phyloP scores from a whole-genome alignment of 345 rosid genomes.

The Cardiospermum halicacabum region DNA sequence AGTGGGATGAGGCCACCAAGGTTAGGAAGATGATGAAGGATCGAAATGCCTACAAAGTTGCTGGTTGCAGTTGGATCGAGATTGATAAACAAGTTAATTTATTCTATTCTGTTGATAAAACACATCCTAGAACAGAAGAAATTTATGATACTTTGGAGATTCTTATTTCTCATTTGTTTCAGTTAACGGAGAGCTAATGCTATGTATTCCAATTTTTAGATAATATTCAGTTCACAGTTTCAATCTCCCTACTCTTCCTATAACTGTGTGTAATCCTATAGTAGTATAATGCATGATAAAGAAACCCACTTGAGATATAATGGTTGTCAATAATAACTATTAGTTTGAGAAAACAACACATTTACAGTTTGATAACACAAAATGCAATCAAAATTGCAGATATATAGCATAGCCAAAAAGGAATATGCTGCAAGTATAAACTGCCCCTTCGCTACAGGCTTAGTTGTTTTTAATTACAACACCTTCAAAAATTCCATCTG shows the following conservation, averaged over 20 bases:
- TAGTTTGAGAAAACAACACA: too few species aligned
- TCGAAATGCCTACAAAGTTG: slow-evolving; percentile 56
- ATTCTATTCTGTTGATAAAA: slow-evolving; percentile 57
- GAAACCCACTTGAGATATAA: too few species aligned
- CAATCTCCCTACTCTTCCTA: not conserved
- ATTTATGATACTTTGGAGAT: slow-evolving; percentile 42
- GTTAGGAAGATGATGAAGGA: slow-evolving; percentile 63
- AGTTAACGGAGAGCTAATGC: not conserved
- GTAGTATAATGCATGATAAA: too few species aligned
- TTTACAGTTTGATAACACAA: too few species aligned
- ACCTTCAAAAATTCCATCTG: slow-evolving; percentile 67
- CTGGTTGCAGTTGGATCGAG: slow-evolving; percentile 92
- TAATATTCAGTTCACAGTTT: not conserved
- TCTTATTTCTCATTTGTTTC: slow-evolving; percentile 25
- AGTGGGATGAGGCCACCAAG: slow-evolving; percentile 64
- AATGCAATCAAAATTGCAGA: not conserved
- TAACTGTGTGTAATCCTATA: not conserved
- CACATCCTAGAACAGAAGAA: slow-evolving; percentile 54
- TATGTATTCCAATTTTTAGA: not conserved
- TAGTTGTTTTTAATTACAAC: slow-evolving; percentile 39
- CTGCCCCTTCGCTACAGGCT: not conserved
- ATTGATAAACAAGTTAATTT: slow-evolving; percentile 56
- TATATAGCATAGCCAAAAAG: not conserved
- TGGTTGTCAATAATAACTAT: too few species aligned
- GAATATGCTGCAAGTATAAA: not conserved